Evolutionary conservation across 768 basidiomycete genomes (phyloP).

Genomic region (Xerocomus brunneocitrinus): DNA sequence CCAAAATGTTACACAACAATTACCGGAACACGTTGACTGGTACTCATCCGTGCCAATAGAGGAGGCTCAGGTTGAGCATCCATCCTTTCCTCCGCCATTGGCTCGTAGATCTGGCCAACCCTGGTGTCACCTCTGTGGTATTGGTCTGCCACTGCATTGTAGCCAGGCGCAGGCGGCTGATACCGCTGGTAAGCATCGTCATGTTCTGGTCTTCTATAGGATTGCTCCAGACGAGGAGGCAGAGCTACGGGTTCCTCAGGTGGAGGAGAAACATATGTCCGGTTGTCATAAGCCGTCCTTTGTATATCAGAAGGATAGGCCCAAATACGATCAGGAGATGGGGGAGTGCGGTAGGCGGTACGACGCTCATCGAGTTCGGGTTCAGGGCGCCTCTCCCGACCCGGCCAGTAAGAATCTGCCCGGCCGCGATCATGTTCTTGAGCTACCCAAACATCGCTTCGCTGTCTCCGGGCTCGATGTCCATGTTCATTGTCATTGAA

Average conservation of each 20-base stretch:
- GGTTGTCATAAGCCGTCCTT: constrained; percentile 8
- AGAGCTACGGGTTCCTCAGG: not conserved
- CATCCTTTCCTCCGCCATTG: constrained; percentile 9
- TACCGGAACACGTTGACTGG: constrained; percentile 20
- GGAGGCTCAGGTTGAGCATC: constrained; percentile 14
- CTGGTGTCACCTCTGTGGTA: constrained; percentile 5
- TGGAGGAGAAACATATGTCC: not conserved
- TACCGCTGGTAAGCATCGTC: constrained; percentile 13
- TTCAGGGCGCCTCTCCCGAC: constrained; percentile 10
- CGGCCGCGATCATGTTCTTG: constrained; percentile 7
- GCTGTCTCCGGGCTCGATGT: constrained; percentile 21
- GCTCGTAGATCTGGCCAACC: constrained; percentile 11
- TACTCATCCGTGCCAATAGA: constrained; percentile 24
- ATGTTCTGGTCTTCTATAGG: constrained; percentile 10
- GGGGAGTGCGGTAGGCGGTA: constrained; percentile 1
- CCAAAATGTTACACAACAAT: not conserved
- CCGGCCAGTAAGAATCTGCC: constrained; percentile 4
- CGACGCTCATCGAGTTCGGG: constrained; percentile 15
- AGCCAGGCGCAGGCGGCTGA: constrained; percentile 1
- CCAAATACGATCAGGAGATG: constrained; percentile 7
- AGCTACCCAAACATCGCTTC: constrained; percentile 18
- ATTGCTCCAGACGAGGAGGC: constrained; percentile 5
- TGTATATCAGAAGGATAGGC: constrained; percentile 6
- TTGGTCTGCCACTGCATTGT: constrained; percentile 1
- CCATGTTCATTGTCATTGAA: constrained; percentile 17